Conservation (phyloP, 495 filamentous ascomycete species). For the Ramalina intermedia region DNA sequence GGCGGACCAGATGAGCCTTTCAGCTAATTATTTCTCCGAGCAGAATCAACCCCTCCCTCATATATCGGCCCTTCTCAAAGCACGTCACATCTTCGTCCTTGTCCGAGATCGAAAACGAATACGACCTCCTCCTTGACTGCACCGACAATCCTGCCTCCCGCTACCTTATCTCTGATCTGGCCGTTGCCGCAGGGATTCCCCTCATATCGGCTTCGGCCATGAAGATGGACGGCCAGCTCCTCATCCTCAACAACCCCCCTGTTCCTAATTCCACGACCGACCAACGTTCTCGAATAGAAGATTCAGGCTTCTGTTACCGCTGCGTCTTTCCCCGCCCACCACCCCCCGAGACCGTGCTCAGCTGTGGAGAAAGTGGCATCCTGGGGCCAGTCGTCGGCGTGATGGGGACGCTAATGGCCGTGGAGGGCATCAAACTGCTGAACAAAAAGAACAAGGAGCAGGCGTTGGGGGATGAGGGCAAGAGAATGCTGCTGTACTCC, state of each 20-base stretch:
- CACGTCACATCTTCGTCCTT: constrained; percentile 54
- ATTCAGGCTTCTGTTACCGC: constrained; percentile 64
- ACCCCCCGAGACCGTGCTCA: constrained; percentile 58
- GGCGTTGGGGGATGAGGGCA: constrained; percentile 12
- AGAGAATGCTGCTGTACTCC: constrained; percentile 58
- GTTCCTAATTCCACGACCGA: constrained; percentile 24
- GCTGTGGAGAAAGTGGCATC: constrained; percentile 85
- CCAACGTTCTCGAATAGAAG: constrained; percentile 25
- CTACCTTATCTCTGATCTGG: constrained; percentile 84
- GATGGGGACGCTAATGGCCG: constrained; percentile 85
- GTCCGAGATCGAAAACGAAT: constrained; percentile 39
- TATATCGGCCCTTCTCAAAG: constrained; percentile 42
- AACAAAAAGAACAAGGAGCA: constrained; percentile 13
- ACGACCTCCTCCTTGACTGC: constrained; percentile 85
- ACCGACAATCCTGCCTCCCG: constrained; percentile 84
- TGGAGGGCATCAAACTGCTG: constrained; percentile 79
- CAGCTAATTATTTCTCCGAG: constrained; percentile 1
- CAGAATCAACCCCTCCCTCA: constrained; percentile 54
- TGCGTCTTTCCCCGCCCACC: constrained; percentile 86
- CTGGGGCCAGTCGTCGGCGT: constrained; percentile 83
- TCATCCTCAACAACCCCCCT: constrained; percentile 51
- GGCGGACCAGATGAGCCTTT: not conserved
- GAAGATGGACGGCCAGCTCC: constrained; percentile 75
- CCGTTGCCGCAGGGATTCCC: constrained; percentile 62
- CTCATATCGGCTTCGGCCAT: constrained; percentile 81